Evolutionary conservation across 805 yeast species (phyloP).

Genomic region (Hanseniaspora pseudoguilliermondii): DNA sequence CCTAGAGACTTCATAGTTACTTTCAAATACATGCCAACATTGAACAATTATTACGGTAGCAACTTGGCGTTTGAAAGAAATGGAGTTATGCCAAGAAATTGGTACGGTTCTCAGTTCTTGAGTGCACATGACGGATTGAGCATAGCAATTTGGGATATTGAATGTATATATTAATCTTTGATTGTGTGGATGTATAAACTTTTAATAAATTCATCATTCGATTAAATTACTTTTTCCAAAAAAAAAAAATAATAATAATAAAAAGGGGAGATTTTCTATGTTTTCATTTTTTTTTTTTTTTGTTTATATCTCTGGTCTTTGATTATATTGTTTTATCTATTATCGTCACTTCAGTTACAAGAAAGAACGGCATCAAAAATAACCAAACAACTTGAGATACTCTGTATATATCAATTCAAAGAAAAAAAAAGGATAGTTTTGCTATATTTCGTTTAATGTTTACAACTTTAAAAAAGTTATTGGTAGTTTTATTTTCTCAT

Average conservation of each 20-base stretch:
- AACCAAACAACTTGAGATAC: too few species aligned
- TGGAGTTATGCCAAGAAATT: slow-evolving; percentile 61
- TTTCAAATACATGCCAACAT: slow-evolving; percentile 40
- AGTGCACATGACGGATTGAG: slow-evolving; percentile 70
- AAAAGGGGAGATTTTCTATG: too few species aligned
- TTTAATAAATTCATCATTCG: too few species aligned
- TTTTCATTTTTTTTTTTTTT: too few species aligned
- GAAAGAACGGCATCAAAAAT: too few species aligned
- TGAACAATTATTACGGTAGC: slow-evolving; percentile 49
- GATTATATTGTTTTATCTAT: too few species aligned
- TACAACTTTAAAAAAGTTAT: not conserved
- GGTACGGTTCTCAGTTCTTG: slow-evolving; percentile 33
- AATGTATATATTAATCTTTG: not conserved
- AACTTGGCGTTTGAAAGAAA: slow-evolving; percentile 34
- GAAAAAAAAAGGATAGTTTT: not conserved
- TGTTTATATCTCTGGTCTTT: too few species aligned
- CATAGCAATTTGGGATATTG: slow-evolving; percentile 39
- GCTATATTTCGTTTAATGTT: not conserved
- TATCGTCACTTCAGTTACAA: too few species aligned
- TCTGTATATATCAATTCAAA: not conserved
- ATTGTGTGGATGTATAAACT: too few species aligned
- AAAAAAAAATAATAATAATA: too few species aligned
- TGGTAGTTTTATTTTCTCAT: not conserved
- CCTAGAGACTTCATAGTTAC: not conserved
- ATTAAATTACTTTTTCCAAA: too few species aligned